These are phyloP conservation scores for Trichosporon inkin DNA, from an alignment of 1,284 basidiomycete species.

Conservation along the genomic window DNA sequence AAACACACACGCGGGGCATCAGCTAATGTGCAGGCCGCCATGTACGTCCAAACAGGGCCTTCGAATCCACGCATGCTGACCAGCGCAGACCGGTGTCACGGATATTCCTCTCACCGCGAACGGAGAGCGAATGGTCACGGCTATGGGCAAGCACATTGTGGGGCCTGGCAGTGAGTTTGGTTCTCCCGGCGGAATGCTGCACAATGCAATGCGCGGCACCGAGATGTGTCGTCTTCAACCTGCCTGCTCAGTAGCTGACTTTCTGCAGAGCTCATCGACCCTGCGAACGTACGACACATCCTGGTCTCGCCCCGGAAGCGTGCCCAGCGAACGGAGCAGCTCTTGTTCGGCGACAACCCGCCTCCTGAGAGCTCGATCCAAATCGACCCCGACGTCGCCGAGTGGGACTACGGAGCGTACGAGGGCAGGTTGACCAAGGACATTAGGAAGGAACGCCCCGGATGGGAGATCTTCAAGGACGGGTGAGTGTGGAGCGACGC, in stretches of 20 bases:
- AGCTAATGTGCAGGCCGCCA: conserved; percentile 58
- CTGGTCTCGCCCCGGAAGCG: conserved; percentile 78
- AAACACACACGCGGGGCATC: not conserved
- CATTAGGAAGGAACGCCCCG: conserved; percentile 63
- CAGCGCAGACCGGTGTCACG: conserved; percentile 70
- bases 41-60: conserved; percentile 51
- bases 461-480: conserved; percentile 77
- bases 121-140: conserved; percentile 69
- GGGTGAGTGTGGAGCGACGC: conserved; percentile 55
- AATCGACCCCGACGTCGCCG: conserved; percentile 48
- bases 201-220: no score
- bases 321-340: conserved; percentile 76
- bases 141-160: conserved; percentile 63
- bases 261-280: conserved; percentile 67
- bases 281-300: conserved; percentile 68
- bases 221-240: not conserved
- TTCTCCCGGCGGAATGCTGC: conserved; percentile 26
- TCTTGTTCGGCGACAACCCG: conserved; percentile 52
- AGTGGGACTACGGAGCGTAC: conserved; percentile 90
- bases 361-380: conserved; percentile 33
- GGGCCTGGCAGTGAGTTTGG: conserved; percentile 72
- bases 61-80: conserved; percentile 5
- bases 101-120: conserved; percentile 81
- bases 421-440: conserved; percentile 74
- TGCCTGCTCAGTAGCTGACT: not conserved